These are phyloP conservation scores for Claviceps fusiformis DNA, from an alignment of 2,329 filamentous ascomycete genomes.

Conservation along the genomic window DNA sequence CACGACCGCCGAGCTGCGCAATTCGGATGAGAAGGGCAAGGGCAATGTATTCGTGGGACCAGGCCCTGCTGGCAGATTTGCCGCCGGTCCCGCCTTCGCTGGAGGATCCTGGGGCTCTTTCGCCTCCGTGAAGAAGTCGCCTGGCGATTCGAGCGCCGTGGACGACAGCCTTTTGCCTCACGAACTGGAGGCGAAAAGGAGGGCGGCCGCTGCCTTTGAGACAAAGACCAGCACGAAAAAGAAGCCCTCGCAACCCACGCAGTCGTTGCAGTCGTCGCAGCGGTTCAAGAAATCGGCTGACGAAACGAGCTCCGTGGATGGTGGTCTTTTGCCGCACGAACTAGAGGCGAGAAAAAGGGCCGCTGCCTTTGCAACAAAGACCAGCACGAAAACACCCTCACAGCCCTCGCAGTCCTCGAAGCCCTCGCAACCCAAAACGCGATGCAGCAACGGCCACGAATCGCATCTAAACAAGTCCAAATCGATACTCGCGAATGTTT, in stretches of 20 bases:
- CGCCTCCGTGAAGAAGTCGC: conserved; percentile 3
- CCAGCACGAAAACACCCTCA: background rate
- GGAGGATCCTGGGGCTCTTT: conserved; percentile 11
- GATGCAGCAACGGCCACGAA: conserved; percentile 1
- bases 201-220: background rate
- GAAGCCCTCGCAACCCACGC: background rate
- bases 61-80: conserved; percentile 14
- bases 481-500: conserved; percentile 19
- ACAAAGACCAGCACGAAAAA: background rate
- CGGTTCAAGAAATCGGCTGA: background rate
- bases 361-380: too few relatives aligned
- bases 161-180: conserved; percentile 22
- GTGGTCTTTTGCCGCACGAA: conserved; percentile 25
- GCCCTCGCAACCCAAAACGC: background rate
- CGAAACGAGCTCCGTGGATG: background rate
- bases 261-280: too few relatives aligned
- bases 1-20: conserved; percentile 6
- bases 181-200: conserved; percentile 19
- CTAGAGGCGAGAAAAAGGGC: conserved; percentile 14
- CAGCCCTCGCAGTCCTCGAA: background rate
- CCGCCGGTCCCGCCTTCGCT: conserved; percentile 8
- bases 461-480: conserved; percentile 12
- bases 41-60: conserved; percentile 9
- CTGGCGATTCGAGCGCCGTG: background rate
- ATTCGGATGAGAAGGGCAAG: conserved; percentile 8